Evolutionary conservation across 768 basidiomycete genomes (phyloP), one percentile per base, ranked within the genome.

Genomic region (Lactarius indigo): DNA sequence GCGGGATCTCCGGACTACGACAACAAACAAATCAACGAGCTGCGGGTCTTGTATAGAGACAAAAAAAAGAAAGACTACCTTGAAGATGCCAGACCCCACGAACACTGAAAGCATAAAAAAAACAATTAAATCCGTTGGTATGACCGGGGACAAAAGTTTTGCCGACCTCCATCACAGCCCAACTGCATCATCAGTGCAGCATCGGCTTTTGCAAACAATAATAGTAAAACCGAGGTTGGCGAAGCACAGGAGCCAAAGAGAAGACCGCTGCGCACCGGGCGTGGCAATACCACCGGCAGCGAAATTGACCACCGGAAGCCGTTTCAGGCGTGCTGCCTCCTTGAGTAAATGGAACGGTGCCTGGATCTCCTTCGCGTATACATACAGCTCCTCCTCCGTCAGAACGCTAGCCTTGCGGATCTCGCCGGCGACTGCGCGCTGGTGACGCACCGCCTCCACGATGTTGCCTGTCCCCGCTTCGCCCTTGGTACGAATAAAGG

Each of bases 151-250:
- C 62, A 26, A 57, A 54, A 10, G 39, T 12, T 44, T 52, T 57
- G 18, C 76, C 87, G 69, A 95, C 95, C 91, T 81, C 96, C 94
- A 74, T 96, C 96, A 76, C 94, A 94, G 41, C 96, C 94, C 41
- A 98, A 85, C 74, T 96, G 94, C 96, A 98, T 98, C 96, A 98
- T 97, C 69, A 98, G 78, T 4, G 97, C 97, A 18, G 96, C 96
- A 77, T 99, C 96, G 71, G 92, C 94, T 87, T 44, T 54, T 41
- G 17, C 26, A 30, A 7, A 77, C 64, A 61, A 70, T 17, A 67
- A 70, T 20, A 65, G 63, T 60, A 66, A 59, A 28, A 47, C 52
- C 33, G 37, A 63, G 30, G 30, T 37, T 15, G 54, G 20, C 31
- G 41, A 44, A 47, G 50, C 35, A 23, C 41, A 26, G n/a, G 26